A percentile compares a stretch with the other conserved stretches of the same genome.
Conservation (phyloP, 768 basidiomycete genomes). For the Mycena alexandri region DNA sequence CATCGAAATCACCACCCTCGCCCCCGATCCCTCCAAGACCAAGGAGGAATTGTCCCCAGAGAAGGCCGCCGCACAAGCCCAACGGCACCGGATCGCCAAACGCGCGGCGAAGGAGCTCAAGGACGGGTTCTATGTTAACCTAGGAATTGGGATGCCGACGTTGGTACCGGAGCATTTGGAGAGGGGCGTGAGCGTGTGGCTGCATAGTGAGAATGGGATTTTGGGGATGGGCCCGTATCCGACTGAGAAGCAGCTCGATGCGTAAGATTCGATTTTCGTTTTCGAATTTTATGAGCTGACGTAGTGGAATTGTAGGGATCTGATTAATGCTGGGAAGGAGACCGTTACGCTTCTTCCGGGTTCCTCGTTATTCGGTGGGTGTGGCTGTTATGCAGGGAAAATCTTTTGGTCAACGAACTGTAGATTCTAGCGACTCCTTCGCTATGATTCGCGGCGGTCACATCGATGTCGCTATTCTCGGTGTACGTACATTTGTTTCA, state of each 20-base stretch:
- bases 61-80: conserved; percentile 64
- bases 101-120: conserved; percentile 92
- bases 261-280: conserved; percentile 62
- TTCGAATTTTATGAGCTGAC: conserved; percentile 9
- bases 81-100: conserved; percentile 82
- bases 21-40: conserved; percentile 56
- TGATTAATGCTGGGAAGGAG: conserved; percentile 96
- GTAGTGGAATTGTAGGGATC: conserved; percentile 66
- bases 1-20: conserved; percentile 82
- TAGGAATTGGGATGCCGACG: conserved; percentile 94
- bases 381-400: neutral
- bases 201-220: conserved; percentile 93
- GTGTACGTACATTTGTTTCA: conserved; percentile 62
- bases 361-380: conserved; percentile 88
- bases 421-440: conserved; percentile 93
- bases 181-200: conserved; percentile 83
- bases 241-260: conserved; percentile 80
- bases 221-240: conserved; percentile 94
- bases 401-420: conserved; percentile 9
- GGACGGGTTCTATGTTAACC: conserved; percentile 89
- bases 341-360: conserved; percentile 94
- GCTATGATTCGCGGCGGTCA: conserved; percentile 99
- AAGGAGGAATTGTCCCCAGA: conserved; percentile 54
- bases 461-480: conserved; percentile 93
- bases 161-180: conserved; percentile 85